These are phyloP conservation scores for Solanum bulbocastanum DNA, from an alignment of 257 asterid genomes.

Conservation along the genomic window DNA sequence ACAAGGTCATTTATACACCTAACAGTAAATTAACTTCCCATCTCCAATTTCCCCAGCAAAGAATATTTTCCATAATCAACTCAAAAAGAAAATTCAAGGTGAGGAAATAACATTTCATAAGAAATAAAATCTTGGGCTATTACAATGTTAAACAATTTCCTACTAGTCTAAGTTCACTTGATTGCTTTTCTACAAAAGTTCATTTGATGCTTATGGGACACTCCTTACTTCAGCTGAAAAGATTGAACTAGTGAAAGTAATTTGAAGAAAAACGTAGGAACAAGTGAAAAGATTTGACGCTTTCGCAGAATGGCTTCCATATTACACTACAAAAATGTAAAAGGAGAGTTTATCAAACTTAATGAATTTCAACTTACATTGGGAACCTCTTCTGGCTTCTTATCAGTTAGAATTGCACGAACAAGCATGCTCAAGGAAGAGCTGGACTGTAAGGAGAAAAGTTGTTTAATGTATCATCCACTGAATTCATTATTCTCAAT, in stretches of 20 bases:
- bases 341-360: neutral
- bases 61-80: neutral
- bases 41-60: neutral
- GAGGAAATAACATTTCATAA: neutral
- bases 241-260: neutral
- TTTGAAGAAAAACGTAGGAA: neutral
- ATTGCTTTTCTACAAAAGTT: neutral
- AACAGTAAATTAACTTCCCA: neutral
- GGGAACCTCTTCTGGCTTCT: slow-evolving; percentile 82
- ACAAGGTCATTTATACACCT: neutral
- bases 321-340: neutral
- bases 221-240: neutral
- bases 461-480: neutral
- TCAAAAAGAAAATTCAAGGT: neutral
- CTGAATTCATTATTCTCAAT: neutral
- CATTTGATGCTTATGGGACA: neutral
- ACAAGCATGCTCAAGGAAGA: slow-evolving; percentile 76
- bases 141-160: neutral
- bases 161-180: neutral
- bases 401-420: slow-evolving; percentile 62
- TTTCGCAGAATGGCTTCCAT: neutral
- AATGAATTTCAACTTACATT: slow-evolving; percentile 1
- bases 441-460: slow-evolving; percentile 41
- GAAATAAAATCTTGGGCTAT: neutral
- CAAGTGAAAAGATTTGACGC: neutral